phyloP scores from a whole-genome alignment of 1,284 basidiomycete species.

The Papiliotrema flavescens region DNA sequence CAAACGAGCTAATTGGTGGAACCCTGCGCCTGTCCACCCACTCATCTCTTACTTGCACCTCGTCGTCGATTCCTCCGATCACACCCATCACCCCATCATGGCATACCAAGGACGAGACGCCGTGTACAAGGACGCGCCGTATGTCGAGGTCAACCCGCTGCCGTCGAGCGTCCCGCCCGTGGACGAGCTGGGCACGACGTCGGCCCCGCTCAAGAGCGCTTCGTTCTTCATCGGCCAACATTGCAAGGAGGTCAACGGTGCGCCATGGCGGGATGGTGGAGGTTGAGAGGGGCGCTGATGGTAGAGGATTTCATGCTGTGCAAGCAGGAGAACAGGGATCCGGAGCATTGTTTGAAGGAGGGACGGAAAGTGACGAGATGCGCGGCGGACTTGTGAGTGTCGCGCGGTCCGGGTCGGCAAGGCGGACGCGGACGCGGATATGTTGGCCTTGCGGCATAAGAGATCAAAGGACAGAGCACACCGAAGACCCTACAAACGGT shows the following conservation, averaged over 20 bases:
- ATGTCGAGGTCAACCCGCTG: constrained; percentile 68
- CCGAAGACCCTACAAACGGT: no score
- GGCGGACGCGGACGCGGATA: no score
- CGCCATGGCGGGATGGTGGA: constrained; percentile 36
- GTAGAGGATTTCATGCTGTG: constrained; percentile 99
- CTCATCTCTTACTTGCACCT: neutral
- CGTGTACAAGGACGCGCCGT: constrained; percentile 50
- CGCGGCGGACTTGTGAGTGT: constrained; percentile 83
- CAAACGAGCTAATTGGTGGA: neutral
- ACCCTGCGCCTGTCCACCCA: no score
- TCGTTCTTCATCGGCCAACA: constrained; percentile 95
- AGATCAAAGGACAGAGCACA: no score
- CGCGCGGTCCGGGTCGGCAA: neutral
- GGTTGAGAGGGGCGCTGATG: constrained; percentile 2
- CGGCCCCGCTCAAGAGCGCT: constrained; percentile 92
- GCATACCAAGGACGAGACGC: constrained; percentile 33
- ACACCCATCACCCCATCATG: constrained; percentile 15
- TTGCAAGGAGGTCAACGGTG: constrained; percentile 96
- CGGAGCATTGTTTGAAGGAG: constrained; percentile 92
- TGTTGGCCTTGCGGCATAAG: no score
- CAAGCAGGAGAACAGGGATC: constrained; percentile 86
- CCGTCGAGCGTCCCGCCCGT: constrained; percentile 75
- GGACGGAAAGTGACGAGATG: constrained; percentile 94
- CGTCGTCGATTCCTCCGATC: neutral
- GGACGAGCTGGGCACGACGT: constrained; percentile 84